Conservation (phyloP, 2,329 filamentous ascomycete species). For the Hypoxylon sp. region DNA sequence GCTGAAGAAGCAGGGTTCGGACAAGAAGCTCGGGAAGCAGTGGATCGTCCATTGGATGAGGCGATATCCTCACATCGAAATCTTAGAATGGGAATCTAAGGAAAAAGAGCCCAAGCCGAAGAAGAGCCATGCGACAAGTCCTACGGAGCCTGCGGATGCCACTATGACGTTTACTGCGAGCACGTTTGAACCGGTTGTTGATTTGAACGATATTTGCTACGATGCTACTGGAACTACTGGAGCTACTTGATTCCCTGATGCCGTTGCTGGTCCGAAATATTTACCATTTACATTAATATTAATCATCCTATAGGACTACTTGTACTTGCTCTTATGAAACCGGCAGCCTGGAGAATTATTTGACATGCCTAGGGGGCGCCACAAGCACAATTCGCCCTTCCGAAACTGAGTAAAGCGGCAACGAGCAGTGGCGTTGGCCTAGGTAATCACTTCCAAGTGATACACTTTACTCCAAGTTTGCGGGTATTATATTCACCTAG, state of each 20-base stretch:
- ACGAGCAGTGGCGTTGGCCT: background rate
- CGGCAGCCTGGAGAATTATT: background rate
- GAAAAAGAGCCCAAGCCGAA: conserved; percentile 23
- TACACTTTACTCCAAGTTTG: background rate
- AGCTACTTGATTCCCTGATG: background rate
- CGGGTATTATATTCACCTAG: background rate
- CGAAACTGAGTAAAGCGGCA: background rate
- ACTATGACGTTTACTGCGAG: conserved; percentile 11
- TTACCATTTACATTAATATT: background rate
- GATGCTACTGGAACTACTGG: background rate
- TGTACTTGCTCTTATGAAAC: background rate
- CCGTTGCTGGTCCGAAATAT: background rate
- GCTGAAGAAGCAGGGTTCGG: conserved; percentile 40
- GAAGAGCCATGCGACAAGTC: conserved; percentile 7
- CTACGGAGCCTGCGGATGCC: background rate
- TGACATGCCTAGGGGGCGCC: background rate
- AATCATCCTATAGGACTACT: background rate
- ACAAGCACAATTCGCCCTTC: background rate
- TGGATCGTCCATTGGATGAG: conserved; percentile 51
- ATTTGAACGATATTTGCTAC: conserved; percentile 13
- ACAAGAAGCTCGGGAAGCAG: conserved; percentile 48
- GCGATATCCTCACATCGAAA: conserved; percentile 44
- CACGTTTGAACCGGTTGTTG: conserved; percentile 24
- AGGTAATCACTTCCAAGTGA: background rate
- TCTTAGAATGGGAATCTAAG: conserved; percentile 43